phyloP scores from a whole-genome alignment of 2,329 filamentous ascomycete genomes.

The Calonectria pseudoreteaudii region DNA sequence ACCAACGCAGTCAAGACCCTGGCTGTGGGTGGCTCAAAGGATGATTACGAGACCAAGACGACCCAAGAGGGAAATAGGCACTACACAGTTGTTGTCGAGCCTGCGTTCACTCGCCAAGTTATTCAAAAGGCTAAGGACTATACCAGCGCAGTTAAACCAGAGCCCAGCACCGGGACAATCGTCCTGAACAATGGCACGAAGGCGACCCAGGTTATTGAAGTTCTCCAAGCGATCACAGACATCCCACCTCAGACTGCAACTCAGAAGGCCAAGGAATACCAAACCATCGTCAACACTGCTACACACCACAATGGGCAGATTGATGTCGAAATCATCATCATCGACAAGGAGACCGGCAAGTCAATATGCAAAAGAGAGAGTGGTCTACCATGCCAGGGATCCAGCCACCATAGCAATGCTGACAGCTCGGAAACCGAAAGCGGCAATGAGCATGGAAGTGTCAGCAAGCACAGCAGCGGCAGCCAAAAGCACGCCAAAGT shows the following conservation, averaged over 20 bases:
- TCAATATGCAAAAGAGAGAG: slow-evolving; percentile 44
- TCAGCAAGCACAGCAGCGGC: too few relatives aligned
- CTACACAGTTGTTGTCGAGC: not conserved
- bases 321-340: slow-evolving; percentile 47
- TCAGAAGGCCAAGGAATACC: slow-evolving; percentile 27
- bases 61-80: not conserved
- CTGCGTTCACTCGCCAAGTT: not conserved
- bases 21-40: not conserved
- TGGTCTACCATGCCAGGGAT: slow-evolving; percentile 42
- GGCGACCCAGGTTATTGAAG: slow-evolving; percentile 33
- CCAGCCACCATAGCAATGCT: not conserved
- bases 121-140: not conserved
- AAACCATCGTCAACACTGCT: slow-evolving; percentile 40
- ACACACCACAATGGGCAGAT: slow-evolving; percentile 26
- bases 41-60: not conserved
- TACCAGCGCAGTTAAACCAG: not conserved
- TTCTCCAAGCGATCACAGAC: slow-evolving; percentile 33
- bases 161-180: not conserved
- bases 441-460: not conserved
- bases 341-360: slow-evolving; percentile 47
- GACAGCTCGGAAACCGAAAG: not conserved
- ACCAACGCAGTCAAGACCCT: not conserved
- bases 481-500: not conserved
- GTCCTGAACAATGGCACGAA: slow-evolving; percentile 23
- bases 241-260: slow-evolving; percentile 38